Conservation (phyloP, 495 filamentous ascomycete species). For the Bacidia rubella region DNA sequence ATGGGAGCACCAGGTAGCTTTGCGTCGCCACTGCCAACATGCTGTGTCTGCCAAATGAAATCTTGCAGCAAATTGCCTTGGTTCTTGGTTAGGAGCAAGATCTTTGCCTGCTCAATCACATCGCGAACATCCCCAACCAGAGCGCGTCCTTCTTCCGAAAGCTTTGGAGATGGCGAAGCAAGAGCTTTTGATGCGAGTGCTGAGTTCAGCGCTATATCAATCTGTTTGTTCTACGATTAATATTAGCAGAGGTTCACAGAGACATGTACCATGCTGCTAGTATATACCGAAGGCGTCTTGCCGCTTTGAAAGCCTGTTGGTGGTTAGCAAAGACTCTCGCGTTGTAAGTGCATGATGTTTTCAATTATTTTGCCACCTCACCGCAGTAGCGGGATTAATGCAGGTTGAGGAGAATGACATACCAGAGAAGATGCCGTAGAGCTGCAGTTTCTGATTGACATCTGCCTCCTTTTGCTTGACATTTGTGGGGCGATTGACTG, state of each 20-base stretch:
- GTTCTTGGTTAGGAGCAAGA: conserved; percentile 86
- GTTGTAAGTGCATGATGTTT: not conserved
- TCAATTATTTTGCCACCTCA: not conserved
- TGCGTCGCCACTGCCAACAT: conserved; percentile 43
- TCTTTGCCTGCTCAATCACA: conserved; percentile 80
- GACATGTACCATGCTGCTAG: not conserved
- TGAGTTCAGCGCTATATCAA: conserved; percentile 84
- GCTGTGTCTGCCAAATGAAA: conserved; percentile 86
- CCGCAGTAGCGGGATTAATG: not conserved
- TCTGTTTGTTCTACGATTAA: conserved; percentile 62
- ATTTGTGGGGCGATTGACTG: conserved; percentile 14
- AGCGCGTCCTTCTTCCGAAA: conserved; percentile 66
- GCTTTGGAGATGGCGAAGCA: conserved; percentile 55
- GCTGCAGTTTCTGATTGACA: conserved; percentile 86
- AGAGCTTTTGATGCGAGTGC: conserved; percentile 56
- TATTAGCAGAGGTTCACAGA: not conserved
- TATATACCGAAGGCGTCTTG: conserved; percentile 79
- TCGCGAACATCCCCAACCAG: conserved; percentile 66
- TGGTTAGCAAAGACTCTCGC: no score
- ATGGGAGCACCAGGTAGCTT: conserved; percentile 50
- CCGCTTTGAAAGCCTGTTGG: conserved; percentile 65
- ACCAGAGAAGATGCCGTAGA: conserved; percentile 83
- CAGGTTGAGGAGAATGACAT: conserved; percentile 16
- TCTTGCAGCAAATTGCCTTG: conserved; percentile 88
- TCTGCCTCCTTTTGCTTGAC: conserved; percentile 49